Evolutionary conservation across 331 rosid genomes (phyloP), one percentile per base, ranked within the genome.

Genomic region (Saraca asoca): DNA sequence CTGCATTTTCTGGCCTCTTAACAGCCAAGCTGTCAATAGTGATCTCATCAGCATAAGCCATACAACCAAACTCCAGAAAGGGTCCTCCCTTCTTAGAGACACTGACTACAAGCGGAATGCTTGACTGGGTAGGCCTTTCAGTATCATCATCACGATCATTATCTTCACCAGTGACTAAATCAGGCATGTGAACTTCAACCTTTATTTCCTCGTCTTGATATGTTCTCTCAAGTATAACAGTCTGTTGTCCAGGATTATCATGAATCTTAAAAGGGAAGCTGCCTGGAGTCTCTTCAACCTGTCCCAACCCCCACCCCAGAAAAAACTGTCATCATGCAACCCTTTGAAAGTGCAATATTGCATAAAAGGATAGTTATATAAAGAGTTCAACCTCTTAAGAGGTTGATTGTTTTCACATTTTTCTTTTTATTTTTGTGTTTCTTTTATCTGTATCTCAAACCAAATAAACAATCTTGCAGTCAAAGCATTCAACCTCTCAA

Each of bases 161-260:
- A 5, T 59, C 63, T 48, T 81, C 91, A 5, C 95, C 98, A 0
- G 95, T 79, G 18, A 93, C 87, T 50, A 93, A 73, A 84, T 84
- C 87, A 65, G 96, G 91, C 98, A 88, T 93, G 71, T 87, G 90
- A 82, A 93, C 95, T 72, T 85, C 91, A 44, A 93, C 96, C 38
- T 62, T 78, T 33, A 93, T 88, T 18, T 76, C 84, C 79, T 93
- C 98, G 50, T 72, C 95, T 69, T 87, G 83, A 67, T 90, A 86
- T 11, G 71, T 81, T 71, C 97, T 82, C 41, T 79, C 82, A 64
- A 93, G 89, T 13, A 60, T 87, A 75, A 90, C 57, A 12, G 75
- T 73, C 39, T 88, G 97, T 29, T 72, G 55, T 17, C 95, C 96
- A 4, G 81, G 86, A 62, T 54, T 75, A 63, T 93, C 98, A 37